These are phyloP conservation scores for Capsella rubella DNA, from an alignment of 441 rosid species.

Conservation along the genomic window DNA sequence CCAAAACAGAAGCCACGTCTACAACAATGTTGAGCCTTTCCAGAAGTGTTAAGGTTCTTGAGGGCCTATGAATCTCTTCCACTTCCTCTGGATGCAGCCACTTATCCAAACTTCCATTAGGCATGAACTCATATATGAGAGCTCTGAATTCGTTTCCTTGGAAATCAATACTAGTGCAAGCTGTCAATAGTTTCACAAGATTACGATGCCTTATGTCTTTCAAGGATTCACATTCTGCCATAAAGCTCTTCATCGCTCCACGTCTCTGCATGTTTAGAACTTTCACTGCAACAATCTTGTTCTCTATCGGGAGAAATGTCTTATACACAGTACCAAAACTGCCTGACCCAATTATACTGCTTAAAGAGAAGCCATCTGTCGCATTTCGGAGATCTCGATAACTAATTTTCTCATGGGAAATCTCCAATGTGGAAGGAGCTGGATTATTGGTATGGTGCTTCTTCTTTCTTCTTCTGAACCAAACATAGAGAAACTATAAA, in stretches of 20 bases:
- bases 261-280: conserved; percentile 17
- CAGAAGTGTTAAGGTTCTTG: conserved; percentile 19
- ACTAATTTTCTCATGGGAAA: conserved; percentile 5
- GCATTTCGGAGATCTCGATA: conserved; percentile 37
- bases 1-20: conserved; percentile 38
- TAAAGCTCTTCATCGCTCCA: conserved; percentile 39
- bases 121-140: conserved; percentile 35
- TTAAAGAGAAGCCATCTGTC: conserved; percentile 37
- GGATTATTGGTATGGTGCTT: neutral
- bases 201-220: conserved; percentile 37
- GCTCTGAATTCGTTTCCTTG: conserved; percentile 41
- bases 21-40: conserved; percentile 25
- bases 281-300: conserved; percentile 26
- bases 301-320: neutral
- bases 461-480: conserved; percentile 2
- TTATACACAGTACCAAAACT: conserved; percentile 39
- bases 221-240: conserved; percentile 1
- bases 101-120: conserved; percentile 34
- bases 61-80: neutral
- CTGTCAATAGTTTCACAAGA: conserved; percentile 32
- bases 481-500: neutral
- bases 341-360: conserved; percentile 30
- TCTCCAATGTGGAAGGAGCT: neutral
- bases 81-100: conserved; percentile 35
- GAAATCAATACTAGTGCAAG: conserved; percentile 37